phyloP scores from a whole-genome alignment of 192 early-diverging fungal genomes.

The Dispira parvispora region DNA sequence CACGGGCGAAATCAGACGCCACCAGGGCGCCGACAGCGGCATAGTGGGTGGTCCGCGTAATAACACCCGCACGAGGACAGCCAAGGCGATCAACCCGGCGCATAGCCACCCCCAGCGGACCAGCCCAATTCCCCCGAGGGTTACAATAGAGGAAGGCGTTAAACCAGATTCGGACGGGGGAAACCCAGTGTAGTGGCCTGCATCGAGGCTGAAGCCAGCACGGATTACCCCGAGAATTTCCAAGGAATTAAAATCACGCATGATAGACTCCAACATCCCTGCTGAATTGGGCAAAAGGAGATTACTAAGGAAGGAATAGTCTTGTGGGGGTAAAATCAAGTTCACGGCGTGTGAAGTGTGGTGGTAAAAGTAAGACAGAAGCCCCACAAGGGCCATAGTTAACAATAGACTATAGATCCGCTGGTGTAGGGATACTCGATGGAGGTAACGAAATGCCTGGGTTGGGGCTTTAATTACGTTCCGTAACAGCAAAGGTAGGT shows the following conservation, averaged over 20 bases:
- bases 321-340: slow-evolving; percentile 10
- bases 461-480: not conserved
- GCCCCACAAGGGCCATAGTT: slow-evolving; percentile 2
- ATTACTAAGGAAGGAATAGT: not conserved
- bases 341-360: slow-evolving; percentile 10
- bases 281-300: not conserved
- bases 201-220: not conserved
- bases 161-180: not conserved
- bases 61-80: not conserved
- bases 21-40: not conserved
- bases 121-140: not conserved
- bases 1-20: not conserved
- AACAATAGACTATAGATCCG: slow-evolving; percentile 7
- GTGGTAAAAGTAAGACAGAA: slow-evolving; percentile 2
- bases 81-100: not conserved
- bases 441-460: not conserved
- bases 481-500: no score
- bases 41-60: not conserved
- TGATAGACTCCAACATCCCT: not conserved
- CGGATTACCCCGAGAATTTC: not conserved
- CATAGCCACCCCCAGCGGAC: not conserved
- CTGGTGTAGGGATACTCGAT: slow-evolving; percentile 2
- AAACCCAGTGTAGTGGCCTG: not conserved
- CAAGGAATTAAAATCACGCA: not conserved
- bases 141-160: not conserved